Base-by-base conservation (phyloP, 768 basidiomycete genomes). In the Mycena vulgaris region DNA sequence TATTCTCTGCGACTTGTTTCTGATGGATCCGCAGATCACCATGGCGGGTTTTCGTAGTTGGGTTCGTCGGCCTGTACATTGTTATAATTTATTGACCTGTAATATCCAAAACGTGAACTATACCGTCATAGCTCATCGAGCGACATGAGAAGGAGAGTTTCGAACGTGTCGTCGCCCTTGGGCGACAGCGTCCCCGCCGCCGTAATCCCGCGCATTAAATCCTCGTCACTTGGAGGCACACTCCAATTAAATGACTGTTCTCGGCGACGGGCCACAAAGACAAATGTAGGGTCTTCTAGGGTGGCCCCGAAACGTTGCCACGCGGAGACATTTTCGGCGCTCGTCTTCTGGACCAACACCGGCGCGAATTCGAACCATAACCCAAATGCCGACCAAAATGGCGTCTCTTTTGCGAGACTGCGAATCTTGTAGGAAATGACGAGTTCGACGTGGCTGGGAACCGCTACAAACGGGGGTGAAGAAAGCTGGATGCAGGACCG, bases 321-420 rank as follows among this genome's bases (percentile, higher is more conserved):
- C 19, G 53, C 10, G 23, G 48, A 21, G 47, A 27, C 55, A 51
- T 42, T 48, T 63, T 56, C 21, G 23, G 23, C 62, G 31, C 19
- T 27, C 10, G 57, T 65, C 53, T 79, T 74, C 47, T 80, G 82
- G 14, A 75, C 76, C 19, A 91, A 80, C 6, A 92, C 88, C 5
- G 90, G 92, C 48, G 79, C 75, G 69, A 89, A 94, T 25, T 83
- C 74, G 79, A 93, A 95, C 92, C 92, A 95, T 23, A 92, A 79
- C 23, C 94, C 94, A 71, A 96, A 94, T 2, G 91, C 90, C 5
- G 85, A 83, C 94, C 94, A 95, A 78, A 95, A 96, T 0, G 89
- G 83, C 0, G 88, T 83, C 77, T 95, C 95, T 73, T 93, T 93
- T 0, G 86, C 68, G 33, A 94, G 83, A 69, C 91, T 94, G 28